A percentile compares a stretch with the other conserved stretches of the same genome.
These are phyloP conservation scores for Gnetum montanum DNA, from an alignment of 75 land plant genomes.

Conservation along the genomic window DNA sequence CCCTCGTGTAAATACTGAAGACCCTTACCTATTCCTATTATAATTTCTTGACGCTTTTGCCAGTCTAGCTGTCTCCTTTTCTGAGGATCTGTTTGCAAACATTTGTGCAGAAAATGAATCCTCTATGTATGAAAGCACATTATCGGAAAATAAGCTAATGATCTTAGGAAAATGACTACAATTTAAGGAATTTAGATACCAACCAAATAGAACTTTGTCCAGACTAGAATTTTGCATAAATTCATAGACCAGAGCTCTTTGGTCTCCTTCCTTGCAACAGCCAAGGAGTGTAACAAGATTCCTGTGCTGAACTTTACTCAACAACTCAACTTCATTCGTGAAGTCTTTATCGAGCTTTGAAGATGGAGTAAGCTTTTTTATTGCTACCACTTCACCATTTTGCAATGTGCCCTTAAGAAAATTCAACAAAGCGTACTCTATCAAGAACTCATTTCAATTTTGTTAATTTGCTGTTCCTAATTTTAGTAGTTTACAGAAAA, in stretches of 20 bases:
- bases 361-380: slow-evolving; percentile 27
- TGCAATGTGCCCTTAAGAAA: slow-evolving; percentile 26
- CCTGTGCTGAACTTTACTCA: slow-evolving; percentile 8
- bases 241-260: slow-evolving; percentile 10
- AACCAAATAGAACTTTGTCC: slow-evolving; percentile 3
- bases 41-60: slow-evolving; percentile 18
- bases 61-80: slow-evolving; percentile 6
- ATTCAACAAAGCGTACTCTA: too few species aligned
- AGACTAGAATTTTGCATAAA: slow-evolving; percentile 5
- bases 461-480: too few species aligned
- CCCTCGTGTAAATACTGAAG: slow-evolving; percentile 45
- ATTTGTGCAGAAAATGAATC: slow-evolving; percentile 2
- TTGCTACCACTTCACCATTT: slow-evolving; percentile 38
- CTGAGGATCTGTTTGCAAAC: too few species aligned
- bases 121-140: background rate
- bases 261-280: slow-evolving; percentile 1
- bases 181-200: background rate
- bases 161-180: background rate
- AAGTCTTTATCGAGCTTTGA: slow-evolving; percentile 15
- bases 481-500: too few species aligned
- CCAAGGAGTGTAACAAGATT: slow-evolving; percentile 11
- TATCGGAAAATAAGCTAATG: background rate
- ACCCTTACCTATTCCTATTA: slow-evolving; percentile 28
- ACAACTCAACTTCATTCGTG: slow-evolving; percentile 9
- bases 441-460: too few species aligned